phyloP scores from a whole-genome alignment of 331 rosid species.

The Malus hybrid region DNA sequence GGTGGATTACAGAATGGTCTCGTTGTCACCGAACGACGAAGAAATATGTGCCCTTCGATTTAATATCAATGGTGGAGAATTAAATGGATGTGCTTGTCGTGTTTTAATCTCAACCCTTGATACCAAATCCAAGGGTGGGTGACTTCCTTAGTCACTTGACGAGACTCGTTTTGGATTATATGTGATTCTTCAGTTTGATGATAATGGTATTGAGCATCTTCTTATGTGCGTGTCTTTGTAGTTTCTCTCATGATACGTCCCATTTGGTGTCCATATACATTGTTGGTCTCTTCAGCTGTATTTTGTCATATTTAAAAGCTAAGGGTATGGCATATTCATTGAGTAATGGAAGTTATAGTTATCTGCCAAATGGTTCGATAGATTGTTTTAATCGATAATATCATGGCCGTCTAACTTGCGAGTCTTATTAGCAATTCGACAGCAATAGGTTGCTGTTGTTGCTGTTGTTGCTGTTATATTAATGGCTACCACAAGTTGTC shows the following conservation, averaged over 20 bases:
- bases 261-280: neutral
- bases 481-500: neutral
- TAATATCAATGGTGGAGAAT: neutral
- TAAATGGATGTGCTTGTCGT: neutral
- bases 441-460: neutral
- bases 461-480: neutral
- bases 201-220: conserved; percentile 7
- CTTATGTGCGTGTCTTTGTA: neutral
- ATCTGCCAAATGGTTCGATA: neutral
- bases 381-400: neutral
- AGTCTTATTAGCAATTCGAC: neutral
- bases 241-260: neutral
- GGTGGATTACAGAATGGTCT: neutral
- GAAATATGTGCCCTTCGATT: neutral
- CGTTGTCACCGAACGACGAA: neutral
- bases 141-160: neutral
- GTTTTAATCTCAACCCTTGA: neutral
- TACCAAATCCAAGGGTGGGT: neutral
- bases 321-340: neutral
- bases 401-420: neutral
- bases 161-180: neutral
- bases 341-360: neutral
- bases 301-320: neutral
- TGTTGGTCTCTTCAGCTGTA: neutral
- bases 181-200: neutral